Evolutionary conservation across 345 rosid genomes (phyloP).

Genomic region (Balakata baccata): DNA sequence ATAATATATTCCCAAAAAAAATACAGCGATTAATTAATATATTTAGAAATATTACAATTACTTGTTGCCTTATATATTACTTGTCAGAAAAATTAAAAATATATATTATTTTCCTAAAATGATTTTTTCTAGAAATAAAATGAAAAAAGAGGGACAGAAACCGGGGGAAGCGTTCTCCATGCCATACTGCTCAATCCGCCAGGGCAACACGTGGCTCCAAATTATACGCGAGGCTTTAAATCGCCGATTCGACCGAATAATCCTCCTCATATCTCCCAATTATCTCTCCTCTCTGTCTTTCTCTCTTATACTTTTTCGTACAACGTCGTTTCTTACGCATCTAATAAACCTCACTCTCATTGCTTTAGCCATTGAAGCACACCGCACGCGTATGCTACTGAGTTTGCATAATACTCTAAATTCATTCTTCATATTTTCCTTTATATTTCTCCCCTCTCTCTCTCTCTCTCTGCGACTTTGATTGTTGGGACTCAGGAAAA

Average conservation of each 20-base stretch:
- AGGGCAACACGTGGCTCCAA: not conserved
- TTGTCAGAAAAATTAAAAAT: too few species aligned
- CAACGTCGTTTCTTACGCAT: not conserved
- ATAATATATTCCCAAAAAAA: too few species aligned
- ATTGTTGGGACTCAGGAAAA: not conserved
- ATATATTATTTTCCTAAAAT: not conserved
- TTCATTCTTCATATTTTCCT: not conserved
- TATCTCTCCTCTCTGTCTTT: not conserved
- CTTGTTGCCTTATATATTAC: too few species aligned
- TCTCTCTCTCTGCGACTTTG: not conserved
- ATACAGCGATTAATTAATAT: too few species aligned
- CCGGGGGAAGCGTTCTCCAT: slow-evolving; percentile 16
- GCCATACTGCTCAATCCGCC: not conserved
- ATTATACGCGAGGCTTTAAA: slow-evolving; percentile 1
- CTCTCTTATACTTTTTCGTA: not conserved
- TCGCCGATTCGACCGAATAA: not conserved
- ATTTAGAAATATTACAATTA: too few species aligned
- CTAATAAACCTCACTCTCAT: not conserved
- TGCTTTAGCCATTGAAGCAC: not conserved
- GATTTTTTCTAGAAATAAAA: not conserved
- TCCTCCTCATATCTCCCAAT: not conserved
- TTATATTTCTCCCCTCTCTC: not conserved
- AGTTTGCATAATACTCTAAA: not conserved
- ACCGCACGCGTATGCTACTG: too few species aligned
- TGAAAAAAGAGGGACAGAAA: not conserved